Evolutionary conservation across 1,139 yeast genomes (phyloP).

Genomic region (Meyerozyma guilliermondii): DNA sequence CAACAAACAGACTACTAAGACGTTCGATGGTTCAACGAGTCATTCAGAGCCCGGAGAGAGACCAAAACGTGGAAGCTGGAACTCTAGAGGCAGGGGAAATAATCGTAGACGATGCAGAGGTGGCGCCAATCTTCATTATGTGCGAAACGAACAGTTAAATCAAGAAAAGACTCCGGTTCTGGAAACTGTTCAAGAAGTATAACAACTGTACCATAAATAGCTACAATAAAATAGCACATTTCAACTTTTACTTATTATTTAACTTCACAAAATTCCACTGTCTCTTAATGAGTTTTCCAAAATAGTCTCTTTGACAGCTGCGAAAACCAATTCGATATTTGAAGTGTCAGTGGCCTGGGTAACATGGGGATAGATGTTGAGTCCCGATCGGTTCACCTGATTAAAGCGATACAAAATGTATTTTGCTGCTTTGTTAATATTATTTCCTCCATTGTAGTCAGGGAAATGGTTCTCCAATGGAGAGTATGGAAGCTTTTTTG

Average conservation of each 20-base stretch:
- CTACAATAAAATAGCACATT: background rate
- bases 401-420: constrained; percentile 89
- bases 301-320: constrained; percentile 86
- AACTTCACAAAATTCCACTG: constrained; percentile 61
- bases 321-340: constrained; percentile 82
- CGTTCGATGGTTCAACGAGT: background rate
- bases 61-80: constrained; percentile 6
- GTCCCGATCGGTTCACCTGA: constrained; percentile 75
- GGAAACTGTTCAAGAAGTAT: background rate
- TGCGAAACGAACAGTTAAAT: constrained; percentile 14
- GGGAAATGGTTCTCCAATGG: constrained; percentile 84
- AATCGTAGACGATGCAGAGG: constrained; percentile 17
- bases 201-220: background rate
- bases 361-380: constrained; percentile 82
- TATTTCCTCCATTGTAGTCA: constrained; percentile 84
- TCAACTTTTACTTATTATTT: background rate
- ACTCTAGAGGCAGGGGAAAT: constrained; percentile 12
- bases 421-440: constrained; percentile 90
- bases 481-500: constrained; percentile 75
- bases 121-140: constrained; percentile 22
- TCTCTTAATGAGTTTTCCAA: constrained; percentile 80
- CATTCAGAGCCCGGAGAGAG: constrained; percentile 6
- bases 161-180: background rate
- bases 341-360: constrained; percentile 95
- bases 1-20: constrained; percentile 1